Percentiles rank a stretch among this genome's conserved stretches.
Evolutionary conservation across 176 grass and related monocot genomes (phyloP).

Genomic region (Oryza glaberrima): DNA sequence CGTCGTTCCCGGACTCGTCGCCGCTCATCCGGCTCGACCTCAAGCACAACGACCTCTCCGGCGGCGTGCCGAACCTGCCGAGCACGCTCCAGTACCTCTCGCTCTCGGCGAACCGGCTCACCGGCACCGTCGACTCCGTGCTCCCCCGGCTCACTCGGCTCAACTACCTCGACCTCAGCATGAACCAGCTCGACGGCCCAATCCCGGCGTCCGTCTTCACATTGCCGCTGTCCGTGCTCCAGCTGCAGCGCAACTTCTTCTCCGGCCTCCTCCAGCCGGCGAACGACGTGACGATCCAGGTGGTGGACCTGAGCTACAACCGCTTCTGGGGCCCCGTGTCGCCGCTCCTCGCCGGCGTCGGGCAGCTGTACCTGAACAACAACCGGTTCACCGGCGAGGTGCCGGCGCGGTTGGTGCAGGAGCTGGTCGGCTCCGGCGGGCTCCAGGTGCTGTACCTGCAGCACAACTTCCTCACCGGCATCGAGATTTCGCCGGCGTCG

Average conservation of each 20-base stretch:
- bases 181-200: constrained; percentile 76
- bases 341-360: constrained; percentile 70
- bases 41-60: constrained; percentile 72
- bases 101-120: constrained; percentile 62
- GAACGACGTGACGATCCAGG: constrained; percentile 63
- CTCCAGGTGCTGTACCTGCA: constrained; percentile 93
- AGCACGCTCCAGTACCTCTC: constrained; percentile 74
- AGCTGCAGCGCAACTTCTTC: constrained; percentile 93
- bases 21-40: constrained; percentile 81
- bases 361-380: constrained; percentile 93
- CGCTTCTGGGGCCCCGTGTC: constrained; percentile 73
- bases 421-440: constrained; percentile 67
- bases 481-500: constrained; percentile 78
- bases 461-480: constrained; percentile 93
- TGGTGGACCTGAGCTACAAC: constrained; percentile 92
- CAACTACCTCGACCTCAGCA: constrained; percentile 82
- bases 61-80: constrained; percentile 61
- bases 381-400: constrained; percentile 96
- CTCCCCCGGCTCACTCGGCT: constrained; percentile 59
- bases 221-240: constrained; percentile 69
- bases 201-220: constrained; percentile 72
- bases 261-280: constrained; percentile 55
- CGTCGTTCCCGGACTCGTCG: constrained; percentile 62
- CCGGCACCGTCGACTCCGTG: constrained; percentile 54
- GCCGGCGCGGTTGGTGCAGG: constrained; percentile 75